Base-by-base conservation (phyloP, 192 early-diverging fungal genomes). In the Podila verticillata region DNA sequence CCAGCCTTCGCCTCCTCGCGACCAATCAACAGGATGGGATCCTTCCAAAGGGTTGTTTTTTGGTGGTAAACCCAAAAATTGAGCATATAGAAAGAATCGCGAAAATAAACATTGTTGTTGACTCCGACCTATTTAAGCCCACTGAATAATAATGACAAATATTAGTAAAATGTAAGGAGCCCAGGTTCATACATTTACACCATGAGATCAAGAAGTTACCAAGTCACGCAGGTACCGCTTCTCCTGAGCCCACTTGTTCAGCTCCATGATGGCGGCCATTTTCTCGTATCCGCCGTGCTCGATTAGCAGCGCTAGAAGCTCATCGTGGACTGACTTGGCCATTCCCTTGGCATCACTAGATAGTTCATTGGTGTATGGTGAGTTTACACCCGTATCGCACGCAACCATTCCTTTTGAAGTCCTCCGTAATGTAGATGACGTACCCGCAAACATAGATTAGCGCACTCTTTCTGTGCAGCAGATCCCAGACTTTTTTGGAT, bases 311-410 rank as follows among this genome's bases (percentile, higher is more conserved):
- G 91, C 88, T 2, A 86, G 87, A 31, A 98, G 79, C 9, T 91
- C 89, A 34, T 90, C 88, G 68, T 98, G 90, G 19, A 98, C 94
- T 48, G 90, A 93, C 74, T 91, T 93, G 44, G 93, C 95, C 95
- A 97, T 97, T 7, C 94, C 93, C 75, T 93, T 90, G 19, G 92
- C 92, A 82, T 95, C 94, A 63, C 93, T 89, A 67, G 17, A 36
- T 0, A 66, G 57, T 31, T 28, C 29, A 28, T 72, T 32, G 39
- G 13, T 47, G 17, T 6, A 81, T 75, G 8, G 5, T 2, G 31
- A 57, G 66, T 26, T n/a, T 26, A 56, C 7, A 3, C 39, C 12
- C n/a, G n/a, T n/a, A n/a, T n/a, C n/a, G n/a, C n/a, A 44, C 4
- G 39, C 39, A 44, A 44, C 1, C 39, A 44, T 15, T 44, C 15